A percentile compares a stretch with the other conserved stretches of the same genome.
phyloP scores from a whole-genome alignment of 371 early-diverging fungal species.

The Sporodiniella umbellata region DNA sequence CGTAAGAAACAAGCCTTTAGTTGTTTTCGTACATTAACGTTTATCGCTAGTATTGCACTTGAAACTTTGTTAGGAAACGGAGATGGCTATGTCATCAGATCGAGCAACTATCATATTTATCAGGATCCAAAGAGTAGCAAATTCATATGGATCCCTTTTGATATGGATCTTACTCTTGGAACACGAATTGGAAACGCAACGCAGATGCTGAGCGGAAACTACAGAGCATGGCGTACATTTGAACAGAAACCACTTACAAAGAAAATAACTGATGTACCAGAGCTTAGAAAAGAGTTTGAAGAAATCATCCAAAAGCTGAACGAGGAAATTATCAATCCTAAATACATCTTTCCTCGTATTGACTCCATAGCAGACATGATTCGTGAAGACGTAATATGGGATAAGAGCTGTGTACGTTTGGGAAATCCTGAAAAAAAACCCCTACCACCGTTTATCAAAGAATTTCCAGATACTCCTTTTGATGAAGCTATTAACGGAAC shows the following conservation, averaged over 20 bases:
- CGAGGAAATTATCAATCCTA: slow-evolving; percentile 8
- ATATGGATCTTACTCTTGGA: slow-evolving; percentile 30
- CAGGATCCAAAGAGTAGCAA: slow-evolving; percentile 1
- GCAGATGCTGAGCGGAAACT: slow-evolving; percentile 21
- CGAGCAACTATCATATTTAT: slow-evolving; percentile 32
- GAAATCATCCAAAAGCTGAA: neutral
- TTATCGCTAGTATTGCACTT: slow-evolving; percentile 15
- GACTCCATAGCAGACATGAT: slow-evolving; percentile 18
- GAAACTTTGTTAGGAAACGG: slow-evolving; percentile 27
- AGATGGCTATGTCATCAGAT: slow-evolving; percentile 27
- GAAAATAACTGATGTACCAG: slow-evolving; percentile 1
- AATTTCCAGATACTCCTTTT: no score
- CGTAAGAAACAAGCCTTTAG: slow-evolving; percentile 12
- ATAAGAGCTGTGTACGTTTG: slow-evolving; percentile 1
- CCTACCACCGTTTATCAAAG: no score
- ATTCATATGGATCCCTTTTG: slow-evolving; percentile 15
- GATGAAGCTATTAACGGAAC: no score
- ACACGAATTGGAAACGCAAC: neutral
- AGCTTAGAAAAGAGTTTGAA: neutral
- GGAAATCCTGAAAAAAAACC: slow-evolving; percentile 1
- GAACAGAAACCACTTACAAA: slow-evolving; percentile 10
- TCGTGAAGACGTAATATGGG: slow-evolving; percentile 18
- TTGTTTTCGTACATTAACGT: neutral
- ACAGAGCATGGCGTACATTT: slow-evolving; percentile 24
- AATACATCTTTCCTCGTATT: slow-evolving; percentile 9